phyloP scores from a whole-genome alignment of 305 asterid genomes.

The Solanum hybrid region DNA sequence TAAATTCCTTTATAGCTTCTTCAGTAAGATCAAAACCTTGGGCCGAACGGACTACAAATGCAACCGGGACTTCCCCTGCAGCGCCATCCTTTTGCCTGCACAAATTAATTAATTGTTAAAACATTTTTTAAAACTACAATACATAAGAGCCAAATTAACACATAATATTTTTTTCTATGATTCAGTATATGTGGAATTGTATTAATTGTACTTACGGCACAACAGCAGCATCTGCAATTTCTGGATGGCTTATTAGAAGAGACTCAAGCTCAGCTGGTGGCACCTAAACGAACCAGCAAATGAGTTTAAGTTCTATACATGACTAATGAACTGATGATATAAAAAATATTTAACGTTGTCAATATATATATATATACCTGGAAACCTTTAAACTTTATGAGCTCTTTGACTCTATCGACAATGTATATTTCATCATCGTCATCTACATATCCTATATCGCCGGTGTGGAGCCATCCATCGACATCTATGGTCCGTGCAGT shows the following conservation, averaged over 20 bases:
- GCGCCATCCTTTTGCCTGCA: slow-evolving; percentile 64
- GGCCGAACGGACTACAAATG: slow-evolving; percentile 57
- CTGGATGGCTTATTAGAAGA: slow-evolving; percentile 55
- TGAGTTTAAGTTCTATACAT: not conserved
- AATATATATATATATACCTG: slow-evolving; percentile 17
- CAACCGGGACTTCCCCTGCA: slow-evolving; percentile 90
- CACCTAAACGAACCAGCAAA: slow-evolving; percentile 21
- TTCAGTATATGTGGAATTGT: not conserved
- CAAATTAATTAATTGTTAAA: not conserved
- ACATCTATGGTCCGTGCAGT: slow-evolving; percentile 54
- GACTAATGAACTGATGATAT: not conserved
- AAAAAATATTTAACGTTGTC: not conserved
- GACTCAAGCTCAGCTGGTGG: slow-evolving; percentile 90
- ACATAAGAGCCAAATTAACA: not conserved
- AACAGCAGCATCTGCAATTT: slow-evolving; percentile 73
- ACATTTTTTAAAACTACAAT: not conserved
- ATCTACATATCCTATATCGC: slow-evolving; percentile 56
- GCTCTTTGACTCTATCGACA: slow-evolving; percentile 60
- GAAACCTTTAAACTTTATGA: slow-evolving; percentile 65
- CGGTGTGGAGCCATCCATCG: slow-evolving; percentile 74
- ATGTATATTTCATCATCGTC: slow-evolving; percentile 59
- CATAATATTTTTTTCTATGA: not conserved
- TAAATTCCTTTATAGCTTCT: slow-evolving; percentile 59
- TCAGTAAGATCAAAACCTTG: slow-evolving; percentile 51
- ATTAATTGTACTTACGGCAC: slow-evolving; percentile 50